phyloP scores from a whole-genome alignment of 495 filamentous ascomycete species.

The Clavariopsis aquatica region DNA sequence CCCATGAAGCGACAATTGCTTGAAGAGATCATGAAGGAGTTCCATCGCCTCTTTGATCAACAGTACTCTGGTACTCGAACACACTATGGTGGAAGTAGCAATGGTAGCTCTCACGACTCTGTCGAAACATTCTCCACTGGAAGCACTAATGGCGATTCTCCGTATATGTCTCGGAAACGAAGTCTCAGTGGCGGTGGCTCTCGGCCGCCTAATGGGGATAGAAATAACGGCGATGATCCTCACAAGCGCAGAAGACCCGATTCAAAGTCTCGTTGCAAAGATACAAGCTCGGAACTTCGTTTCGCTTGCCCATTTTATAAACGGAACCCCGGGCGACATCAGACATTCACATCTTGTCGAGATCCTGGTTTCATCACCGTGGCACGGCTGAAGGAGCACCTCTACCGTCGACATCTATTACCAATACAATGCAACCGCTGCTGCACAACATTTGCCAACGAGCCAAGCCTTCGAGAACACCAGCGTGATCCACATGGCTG shows the following conservation, averaged over 20 bases:
- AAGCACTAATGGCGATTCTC: slow-evolving; percentile 4
- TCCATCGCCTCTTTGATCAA: slow-evolving; percentile 25
- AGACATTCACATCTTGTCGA: slow-evolving; percentile 29
- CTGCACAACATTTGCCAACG: slow-evolving; percentile 26
- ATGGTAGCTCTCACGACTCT: neutral
- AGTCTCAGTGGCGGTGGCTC: slow-evolving; percentile 21
- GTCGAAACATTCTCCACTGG: neutral
- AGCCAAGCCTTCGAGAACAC: slow-evolving; percentile 25
- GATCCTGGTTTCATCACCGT: slow-evolving; percentile 31
- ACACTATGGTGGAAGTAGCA: slow-evolving; percentile 6
- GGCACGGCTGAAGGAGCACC: slow-evolving; percentile 29
- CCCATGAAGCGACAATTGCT: slow-evolving; percentile 23
- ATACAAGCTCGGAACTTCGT: slow-evolving; percentile 5
- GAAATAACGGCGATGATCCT: slow-evolving; percentile 22
- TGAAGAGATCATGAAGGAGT: slow-evolving; percentile 24
- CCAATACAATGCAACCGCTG: slow-evolving; percentile 33
- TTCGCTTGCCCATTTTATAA: slow-evolving; percentile 33
- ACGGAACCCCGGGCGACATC: slow-evolving; percentile 27
- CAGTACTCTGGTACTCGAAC: neutral
- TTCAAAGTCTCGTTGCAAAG: slow-evolving; percentile 1
- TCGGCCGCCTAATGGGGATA: slow-evolving; percentile 7
- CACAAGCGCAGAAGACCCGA: slow-evolving; percentile 25
- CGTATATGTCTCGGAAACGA: slow-evolving; percentile 21
- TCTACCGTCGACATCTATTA: slow-evolving; percentile 29
- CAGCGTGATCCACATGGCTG: slow-evolving; percentile 27